These are phyloP conservation scores for Aquilaria sinensis DNA, from an alignment of 345 rosid species.

Conservation along the genomic window DNA sequence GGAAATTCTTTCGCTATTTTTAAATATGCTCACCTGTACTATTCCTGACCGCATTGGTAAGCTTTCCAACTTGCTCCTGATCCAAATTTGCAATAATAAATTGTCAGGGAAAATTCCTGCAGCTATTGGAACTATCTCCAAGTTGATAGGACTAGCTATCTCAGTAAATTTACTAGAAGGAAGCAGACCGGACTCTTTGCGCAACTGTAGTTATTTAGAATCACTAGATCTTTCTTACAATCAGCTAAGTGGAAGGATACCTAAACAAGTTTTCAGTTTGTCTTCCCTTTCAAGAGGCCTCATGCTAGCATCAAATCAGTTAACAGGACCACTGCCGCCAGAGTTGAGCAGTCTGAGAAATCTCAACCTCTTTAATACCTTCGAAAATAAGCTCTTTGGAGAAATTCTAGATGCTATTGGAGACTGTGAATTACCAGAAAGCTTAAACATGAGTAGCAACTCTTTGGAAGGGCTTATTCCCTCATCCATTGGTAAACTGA, in stretches of 20 bases:
- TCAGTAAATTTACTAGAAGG: constrained; percentile 16
- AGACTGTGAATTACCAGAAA: constrained; percentile 7
- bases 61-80: not conserved
- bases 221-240: constrained; percentile 1
- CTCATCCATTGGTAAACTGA: constrained; percentile 12
- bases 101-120: constrained; percentile 10
- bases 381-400: constrained; percentile 14
- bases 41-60: constrained; percentile 16
- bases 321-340: constrained; percentile 1
- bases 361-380: constrained; percentile 2
- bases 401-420: constrained; percentile 14
- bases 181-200: constrained; percentile 13
- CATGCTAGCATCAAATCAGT: not conserved
- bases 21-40: constrained; percentile 5
- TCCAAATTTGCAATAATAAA: constrained; percentile 2
- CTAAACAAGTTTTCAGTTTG: constrained; percentile 4
- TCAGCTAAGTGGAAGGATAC: constrained; percentile 13
- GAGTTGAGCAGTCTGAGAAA: constrained; percentile 7
- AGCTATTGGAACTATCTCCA: constrained; percentile 6
- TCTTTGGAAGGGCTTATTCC: constrained; percentile 14
- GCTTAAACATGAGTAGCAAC: constrained; percentile 1
- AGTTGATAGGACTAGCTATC: not conserved
- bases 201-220: constrained; percentile 2
- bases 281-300: not conserved
- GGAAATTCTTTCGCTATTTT: not conserved